These are phyloP conservation scores for Stagonosporopsis tanaceti DNA, from an alignment of 2,329 filamentous ascomycete genomes.

Conservation along the genomic window DNA sequence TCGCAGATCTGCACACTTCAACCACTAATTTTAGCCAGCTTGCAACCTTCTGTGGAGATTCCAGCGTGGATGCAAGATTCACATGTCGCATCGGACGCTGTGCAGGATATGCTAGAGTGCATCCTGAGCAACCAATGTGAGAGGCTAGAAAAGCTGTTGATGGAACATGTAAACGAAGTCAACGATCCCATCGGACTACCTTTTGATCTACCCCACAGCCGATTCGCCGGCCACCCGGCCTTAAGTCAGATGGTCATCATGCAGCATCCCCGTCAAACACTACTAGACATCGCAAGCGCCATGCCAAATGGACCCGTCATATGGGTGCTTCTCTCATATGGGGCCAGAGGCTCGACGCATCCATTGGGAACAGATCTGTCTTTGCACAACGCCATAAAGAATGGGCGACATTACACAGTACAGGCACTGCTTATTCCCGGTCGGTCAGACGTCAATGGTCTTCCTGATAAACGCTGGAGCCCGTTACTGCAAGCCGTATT, in stretches of 20 bases:
- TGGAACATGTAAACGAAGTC: conserved; percentile 33
- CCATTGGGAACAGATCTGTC: conserved; percentile 45
- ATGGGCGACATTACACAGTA: conserved; percentile 40
- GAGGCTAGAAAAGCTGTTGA: conserved; percentile 38
- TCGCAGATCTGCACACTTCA: background rate
- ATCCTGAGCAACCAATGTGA: conserved; percentile 35
- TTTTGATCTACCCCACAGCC: conserved; percentile 33
- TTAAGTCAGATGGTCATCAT: conserved; percentile 38
- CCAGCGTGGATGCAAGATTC: conserved; percentile 25
- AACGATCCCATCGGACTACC: conserved; percentile 43
- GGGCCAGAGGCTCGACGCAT: conserved; percentile 41
- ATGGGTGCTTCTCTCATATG: conserved; percentile 39
- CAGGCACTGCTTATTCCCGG: conserved; percentile 34
- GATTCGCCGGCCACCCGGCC: conserved; percentile 38
- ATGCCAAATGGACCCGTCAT: conserved; percentile 38
- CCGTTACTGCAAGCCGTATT: conserved; percentile 44
- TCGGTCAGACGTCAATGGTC: conserved; percentile 38
- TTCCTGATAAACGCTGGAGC: conserved; percentile 36
- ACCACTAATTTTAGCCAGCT: conserved; percentile 16
- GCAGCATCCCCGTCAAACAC: conserved; percentile 41
- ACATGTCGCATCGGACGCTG: conserved; percentile 17
- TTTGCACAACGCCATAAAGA: conserved; percentile 48
- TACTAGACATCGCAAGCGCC: conserved; percentile 44
- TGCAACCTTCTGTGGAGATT: conserved; percentile 21
- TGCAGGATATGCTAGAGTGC: conserved; percentile 42